These are phyloP conservation scores for Phytophthora chlamydospora DNA, from an alignment of 352 stramenopile genomes.

Conservation along the genomic window DNA sequence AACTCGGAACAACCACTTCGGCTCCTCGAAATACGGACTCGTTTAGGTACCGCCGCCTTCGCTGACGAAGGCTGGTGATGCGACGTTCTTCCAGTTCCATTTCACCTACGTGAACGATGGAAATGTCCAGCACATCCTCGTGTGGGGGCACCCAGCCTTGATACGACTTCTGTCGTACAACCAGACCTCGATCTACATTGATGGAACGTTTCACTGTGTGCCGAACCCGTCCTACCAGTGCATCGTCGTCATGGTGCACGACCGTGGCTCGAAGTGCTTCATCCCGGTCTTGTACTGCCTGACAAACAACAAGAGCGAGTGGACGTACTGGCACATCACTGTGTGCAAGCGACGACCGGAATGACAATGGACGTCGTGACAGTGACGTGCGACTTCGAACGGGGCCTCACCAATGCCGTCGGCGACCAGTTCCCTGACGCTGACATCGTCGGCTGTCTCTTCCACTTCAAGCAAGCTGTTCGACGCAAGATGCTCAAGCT, in stretches of 20 bases:
- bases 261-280: slow-evolving; percentile 1
- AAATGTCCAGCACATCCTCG: slow-evolving; percentile 16
- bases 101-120: slow-evolving; percentile 10
- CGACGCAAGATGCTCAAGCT: slow-evolving; percentile 13
- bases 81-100: slow-evolving; percentile 25
- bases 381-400: slow-evolving; percentile 22
- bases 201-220: no score
- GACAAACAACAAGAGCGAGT: neutral
- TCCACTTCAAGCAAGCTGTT: slow-evolving; percentile 32
- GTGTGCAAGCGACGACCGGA: slow-evolving; percentile 4
- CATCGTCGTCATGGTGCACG: slow-evolving; percentile 22
- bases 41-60: slow-evolving; percentile 12
- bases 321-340: slow-evolving; percentile 18
- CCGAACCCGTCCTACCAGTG: slow-evolving; percentile 16
- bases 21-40: slow-evolving; percentile 8
- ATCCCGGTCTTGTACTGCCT: slow-evolving; percentile 11
- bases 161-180: slow-evolving; percentile 11
- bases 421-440: slow-evolving; percentile 11
- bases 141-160: slow-evolving; percentile 24
- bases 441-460: slow-evolving; percentile 18
- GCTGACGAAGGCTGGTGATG: neutral
- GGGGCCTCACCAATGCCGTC: slow-evolving; percentile 7
- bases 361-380: slow-evolving; percentile 1
- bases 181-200: no score
- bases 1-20: slow-evolving; percentile 6